Conservation (phyloP, 148 eudicot species). For the Mesembryanthemum crystallinum region DNA sequence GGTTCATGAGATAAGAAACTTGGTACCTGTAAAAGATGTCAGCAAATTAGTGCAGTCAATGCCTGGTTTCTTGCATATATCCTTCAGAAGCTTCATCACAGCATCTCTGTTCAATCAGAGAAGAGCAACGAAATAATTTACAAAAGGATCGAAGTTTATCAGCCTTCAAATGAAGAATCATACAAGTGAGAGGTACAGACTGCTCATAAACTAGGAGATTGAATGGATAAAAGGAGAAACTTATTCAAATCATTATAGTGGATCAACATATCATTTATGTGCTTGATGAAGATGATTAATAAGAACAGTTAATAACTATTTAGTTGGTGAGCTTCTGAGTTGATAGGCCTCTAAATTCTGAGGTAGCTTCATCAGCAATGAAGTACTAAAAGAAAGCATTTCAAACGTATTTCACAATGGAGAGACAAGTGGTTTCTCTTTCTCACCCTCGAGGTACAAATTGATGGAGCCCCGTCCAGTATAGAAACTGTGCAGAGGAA, state of each 20-base stretch:
- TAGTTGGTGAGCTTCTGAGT: neutral
- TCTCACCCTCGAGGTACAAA: slow-evolving; percentile 63
- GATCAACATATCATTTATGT: neutral
- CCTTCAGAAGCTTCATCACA: slow-evolving; percentile 36
- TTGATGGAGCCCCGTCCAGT: slow-evolving; percentile 49
- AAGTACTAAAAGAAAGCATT: neutral
- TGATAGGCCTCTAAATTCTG: neutral
- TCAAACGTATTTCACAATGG: neutral
- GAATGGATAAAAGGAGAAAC: neutral
- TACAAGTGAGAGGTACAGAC: neutral
- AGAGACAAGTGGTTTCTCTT: neutral
- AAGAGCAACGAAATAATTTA: neutral
- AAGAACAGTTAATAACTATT: neutral
- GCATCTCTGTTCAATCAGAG: slow-evolving; percentile 35
- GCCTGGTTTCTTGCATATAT: slow-evolving; percentile 43
- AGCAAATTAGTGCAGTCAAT: slow-evolving; percentile 54
- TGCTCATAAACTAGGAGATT: neutral
- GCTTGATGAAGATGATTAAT: neutral
- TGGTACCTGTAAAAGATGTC: slow-evolving; percentile 58
- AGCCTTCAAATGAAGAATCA: neutral
- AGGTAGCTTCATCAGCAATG: neutral
- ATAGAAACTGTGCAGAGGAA: slow-evolving; percentile 35
- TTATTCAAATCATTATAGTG: neutral
- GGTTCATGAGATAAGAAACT: slow-evolving; percentile 25
- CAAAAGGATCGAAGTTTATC: neutral